Percentiles rank a stretch among this genome's conserved stretches.
phyloP scores from a whole-genome alignment of 495 filamentous ascomycete species.

The Physcia stellaris region DNA sequence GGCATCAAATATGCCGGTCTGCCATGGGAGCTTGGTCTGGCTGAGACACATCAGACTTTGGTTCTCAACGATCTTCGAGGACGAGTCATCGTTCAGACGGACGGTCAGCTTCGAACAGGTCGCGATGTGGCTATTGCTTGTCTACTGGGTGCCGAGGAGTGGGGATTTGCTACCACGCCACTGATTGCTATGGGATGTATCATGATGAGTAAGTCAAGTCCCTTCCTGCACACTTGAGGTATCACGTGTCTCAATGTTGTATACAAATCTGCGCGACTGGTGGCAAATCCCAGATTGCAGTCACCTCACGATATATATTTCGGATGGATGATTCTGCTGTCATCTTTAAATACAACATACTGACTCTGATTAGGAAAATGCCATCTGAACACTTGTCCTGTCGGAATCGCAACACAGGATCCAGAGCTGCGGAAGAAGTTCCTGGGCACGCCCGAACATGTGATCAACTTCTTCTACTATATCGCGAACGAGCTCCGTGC shows the following conservation, averaged over 20 bases:
- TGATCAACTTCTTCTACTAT: conserved; percentile 99
- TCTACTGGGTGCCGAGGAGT: conserved; percentile 93
- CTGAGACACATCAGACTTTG: conserved; percentile 97
- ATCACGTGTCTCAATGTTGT: no score
- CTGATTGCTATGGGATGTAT: conserved; percentile 97
- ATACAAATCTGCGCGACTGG: no score
- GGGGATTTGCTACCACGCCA: conserved; percentile 94
- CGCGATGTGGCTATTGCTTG: conserved; percentile 94
- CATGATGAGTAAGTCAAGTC: conserved; percentile 80
- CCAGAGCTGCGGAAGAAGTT: conserved; percentile 93
- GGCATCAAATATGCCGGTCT: conserved; percentile 99
- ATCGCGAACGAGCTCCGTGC: conserved; percentile 93
- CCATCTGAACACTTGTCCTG: conserved; percentile 72
- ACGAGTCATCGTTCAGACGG: conserved; percentile 93
- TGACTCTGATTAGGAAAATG: conserved; percentile 4
- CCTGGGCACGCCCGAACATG: conserved; percentile 84
- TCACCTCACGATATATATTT: no score
- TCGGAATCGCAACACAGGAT: conserved; percentile 95
- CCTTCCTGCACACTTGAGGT: conserved; percentile 17
- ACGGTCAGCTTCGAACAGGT: conserved; percentile 89
- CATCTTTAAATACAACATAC: no score
- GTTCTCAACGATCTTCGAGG: conserved; percentile 96
- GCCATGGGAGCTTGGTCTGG: conserved; percentile 95
- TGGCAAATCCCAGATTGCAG: no score
- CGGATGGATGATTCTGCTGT: no score